Evolutionary conservation across 2,329 filamentous ascomycete genomes (phyloP).

Genomic region (Cordyceps militaris): DNA sequence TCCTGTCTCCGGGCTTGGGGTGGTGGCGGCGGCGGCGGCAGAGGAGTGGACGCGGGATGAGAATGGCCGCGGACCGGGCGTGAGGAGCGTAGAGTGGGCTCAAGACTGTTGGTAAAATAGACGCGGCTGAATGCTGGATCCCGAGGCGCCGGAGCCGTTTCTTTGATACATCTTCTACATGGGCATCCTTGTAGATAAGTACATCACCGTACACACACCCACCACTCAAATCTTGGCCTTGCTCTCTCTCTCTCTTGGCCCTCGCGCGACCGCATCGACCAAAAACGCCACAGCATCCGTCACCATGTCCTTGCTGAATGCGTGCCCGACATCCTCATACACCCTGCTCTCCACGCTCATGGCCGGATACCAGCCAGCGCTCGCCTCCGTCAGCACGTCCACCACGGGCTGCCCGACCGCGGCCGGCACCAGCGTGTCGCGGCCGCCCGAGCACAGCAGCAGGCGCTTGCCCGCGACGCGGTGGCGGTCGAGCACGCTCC

Average conservation of each 20-base stretch:
- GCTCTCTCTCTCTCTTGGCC: slow-evolving; percentile 19
- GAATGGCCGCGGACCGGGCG: too few species aligned
- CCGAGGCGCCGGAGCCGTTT: slow-evolving; percentile 35
- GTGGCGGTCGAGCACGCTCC: slow-evolving; percentile 38
- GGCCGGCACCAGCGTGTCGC: slow-evolving; percentile 69
- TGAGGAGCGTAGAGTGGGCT: too few species aligned
- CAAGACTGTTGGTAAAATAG: too few species aligned
- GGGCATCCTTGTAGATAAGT: background rate
- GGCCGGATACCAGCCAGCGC: slow-evolving; percentile 36
- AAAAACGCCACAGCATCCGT: slow-evolving; percentile 59
- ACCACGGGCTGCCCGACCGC: slow-evolving; percentile 53
- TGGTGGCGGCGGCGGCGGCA: too few species aligned
- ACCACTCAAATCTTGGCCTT: too few species aligned
- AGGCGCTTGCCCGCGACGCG: slow-evolving; percentile 55
- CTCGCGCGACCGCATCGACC: slow-evolving; percentile 35
- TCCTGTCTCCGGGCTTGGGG: too few species aligned
- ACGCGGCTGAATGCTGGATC: slow-evolving; percentile 35
- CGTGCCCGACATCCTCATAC: slow-evolving; percentile 62
- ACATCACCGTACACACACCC: slow-evolving; percentile 16
- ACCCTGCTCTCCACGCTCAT: slow-evolving; percentile 58
- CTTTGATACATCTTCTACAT: background rate
- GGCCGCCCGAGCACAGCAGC: slow-evolving; percentile 56
- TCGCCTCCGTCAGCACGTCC: slow-evolving; percentile 50
- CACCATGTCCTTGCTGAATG: slow-evolving; percentile 62
- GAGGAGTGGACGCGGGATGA: too few species aligned